Percentiles rank a stretch among this genome's conserved stretches.
phyloP scores from a whole-genome alignment of 306 rosid genomes.

The Acacia acuminata region DNA sequence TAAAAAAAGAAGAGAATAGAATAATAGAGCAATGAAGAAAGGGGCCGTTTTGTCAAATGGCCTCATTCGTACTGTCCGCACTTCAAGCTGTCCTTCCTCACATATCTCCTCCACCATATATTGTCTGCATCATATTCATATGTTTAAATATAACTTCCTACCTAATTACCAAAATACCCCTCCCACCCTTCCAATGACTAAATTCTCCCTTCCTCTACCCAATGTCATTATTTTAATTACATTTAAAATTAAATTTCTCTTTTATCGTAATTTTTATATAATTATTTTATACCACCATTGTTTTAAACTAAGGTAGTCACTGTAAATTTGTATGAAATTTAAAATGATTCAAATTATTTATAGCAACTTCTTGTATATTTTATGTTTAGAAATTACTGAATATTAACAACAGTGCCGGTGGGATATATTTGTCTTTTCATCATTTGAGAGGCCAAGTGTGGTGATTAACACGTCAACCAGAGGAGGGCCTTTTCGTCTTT shows the following conservation, averaged over 20 bases:
- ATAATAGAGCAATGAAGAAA: not conserved
- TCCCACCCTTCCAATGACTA: slow-evolving; percentile 16
- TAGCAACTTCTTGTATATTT: no score
- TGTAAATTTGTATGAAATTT: no score
- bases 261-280: no score
- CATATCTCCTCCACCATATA: slow-evolving; percentile 84
- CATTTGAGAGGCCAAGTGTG: not conserved
- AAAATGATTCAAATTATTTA: no score
- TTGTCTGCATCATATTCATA: slow-evolving; percentile 25
- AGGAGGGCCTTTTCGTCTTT: slow-evolving; percentile 44
- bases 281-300: no score
- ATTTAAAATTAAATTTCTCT: no score
- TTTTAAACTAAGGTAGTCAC: no score
- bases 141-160: slow-evolving; percentile 14
- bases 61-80: slow-evolving; percentile 70
- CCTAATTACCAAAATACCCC: slow-evolving; percentile 48
- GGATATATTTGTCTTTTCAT: slow-evolving; percentile 36
- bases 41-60: slow-evolving; percentile 19
- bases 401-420: not conserved
- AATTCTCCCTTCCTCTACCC: not conserved
- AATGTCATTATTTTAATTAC: no score
- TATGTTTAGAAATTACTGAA: no score
- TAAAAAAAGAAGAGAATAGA: not conserved
- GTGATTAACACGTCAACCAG: not conserved
- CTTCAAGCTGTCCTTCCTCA: slow-evolving; percentile 97